phyloP scores from a whole-genome alignment of 2,329 filamentous ascomycete genomes.

The Fusarium haematococcum region DNA sequence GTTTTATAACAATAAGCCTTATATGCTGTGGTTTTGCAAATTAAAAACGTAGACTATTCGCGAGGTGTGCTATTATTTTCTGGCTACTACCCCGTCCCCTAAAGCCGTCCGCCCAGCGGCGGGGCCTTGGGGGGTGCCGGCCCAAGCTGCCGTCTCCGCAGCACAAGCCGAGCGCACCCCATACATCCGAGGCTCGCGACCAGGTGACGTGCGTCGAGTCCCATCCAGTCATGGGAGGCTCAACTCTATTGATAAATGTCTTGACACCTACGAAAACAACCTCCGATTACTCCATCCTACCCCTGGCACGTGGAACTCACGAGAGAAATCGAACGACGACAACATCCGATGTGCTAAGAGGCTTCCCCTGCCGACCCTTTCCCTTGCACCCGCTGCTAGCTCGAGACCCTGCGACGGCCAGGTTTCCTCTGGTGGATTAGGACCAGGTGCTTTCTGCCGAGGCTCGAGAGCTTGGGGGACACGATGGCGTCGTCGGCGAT shows the following conservation, averaged over 20 bases:
- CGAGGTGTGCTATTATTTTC: too few species aligned
- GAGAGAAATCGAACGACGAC: constrained; percentile 21
- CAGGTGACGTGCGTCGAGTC: constrained; percentile 32
- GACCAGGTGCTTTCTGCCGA: constrained; percentile 30
- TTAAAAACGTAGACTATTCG: too few species aligned
- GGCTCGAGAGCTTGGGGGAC: constrained; percentile 25
- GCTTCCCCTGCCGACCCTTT: constrained; percentile 2
- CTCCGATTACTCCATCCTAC: background rate
- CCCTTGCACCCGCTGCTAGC: background rate
- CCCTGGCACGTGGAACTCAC: constrained; percentile 8
- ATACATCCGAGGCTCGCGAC: constrained; percentile 37
- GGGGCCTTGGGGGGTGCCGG: constrained; percentile 13
- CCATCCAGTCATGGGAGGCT: constrained; percentile 8
- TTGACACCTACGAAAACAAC: constrained; percentile 6
- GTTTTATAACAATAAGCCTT: too few species aligned
- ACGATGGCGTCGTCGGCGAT: constrained; percentile 45
- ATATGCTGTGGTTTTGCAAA: too few species aligned
- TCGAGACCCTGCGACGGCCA: constrained; percentile 21
- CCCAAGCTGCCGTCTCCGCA: constrained; percentile 33
- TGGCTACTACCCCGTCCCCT: background rate
- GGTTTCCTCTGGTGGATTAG: constrained; percentile 1
- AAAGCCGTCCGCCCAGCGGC: background rate
- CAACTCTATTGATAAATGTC: constrained; percentile 28
- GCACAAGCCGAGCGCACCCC: constrained; percentile 35
- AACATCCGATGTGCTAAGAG: constrained; percentile 29